Evolutionary conservation across 2,329 filamentous ascomycete species (phyloP), one percentile per base, ranked within the genome.

Genomic region (Didymella pinodella): DNA sequence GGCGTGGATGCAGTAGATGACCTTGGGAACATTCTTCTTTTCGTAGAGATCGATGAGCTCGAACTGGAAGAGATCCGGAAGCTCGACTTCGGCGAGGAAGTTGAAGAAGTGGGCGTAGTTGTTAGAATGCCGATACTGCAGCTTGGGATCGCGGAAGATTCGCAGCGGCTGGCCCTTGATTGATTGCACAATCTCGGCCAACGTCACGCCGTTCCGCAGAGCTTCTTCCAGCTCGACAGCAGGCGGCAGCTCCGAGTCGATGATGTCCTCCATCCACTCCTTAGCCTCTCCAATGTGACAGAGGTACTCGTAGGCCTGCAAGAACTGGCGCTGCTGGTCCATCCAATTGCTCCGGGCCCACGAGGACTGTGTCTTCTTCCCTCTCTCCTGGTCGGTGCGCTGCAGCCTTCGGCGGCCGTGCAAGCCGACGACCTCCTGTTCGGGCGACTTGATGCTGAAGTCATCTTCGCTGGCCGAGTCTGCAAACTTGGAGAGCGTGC

Each of bases 241-340:
- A 0, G 94, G 91, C 3, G 95, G 93, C 36, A 99, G 92, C 50
- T 90, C 83, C 65, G 90, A 88, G 62, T 94, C 87, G 55, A 95
- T 92, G 59, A 97, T 87, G 74, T 96, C 88, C 73, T 99, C 95
- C 65, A 99, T 97, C 95, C 95, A 99, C 78, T 98, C 94, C 75
- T 98, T 98, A 22, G 95, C 95, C 81, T 99, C 95, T 75, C 95
- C 95, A 65, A 99, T 98, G 74, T 99, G 95, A 75, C 95, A 99
- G 36, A 99, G 89, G 75, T 99, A 99, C 77, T 99, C 95, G 74
- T 99, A 99, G 7, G 95, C 95, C 77, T 96, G 92, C 52, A 99
- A 80, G 71, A 97, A 98, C 75, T 98, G 94, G 26, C 95, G 87
- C 75, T 99, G 94, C 75, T 96, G 95, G 77, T 99, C 95, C 94